Evolutionary conservation across 2,329 filamentous ascomycete species (phyloP).

Genomic region (Xylariaceae sp.): DNA sequence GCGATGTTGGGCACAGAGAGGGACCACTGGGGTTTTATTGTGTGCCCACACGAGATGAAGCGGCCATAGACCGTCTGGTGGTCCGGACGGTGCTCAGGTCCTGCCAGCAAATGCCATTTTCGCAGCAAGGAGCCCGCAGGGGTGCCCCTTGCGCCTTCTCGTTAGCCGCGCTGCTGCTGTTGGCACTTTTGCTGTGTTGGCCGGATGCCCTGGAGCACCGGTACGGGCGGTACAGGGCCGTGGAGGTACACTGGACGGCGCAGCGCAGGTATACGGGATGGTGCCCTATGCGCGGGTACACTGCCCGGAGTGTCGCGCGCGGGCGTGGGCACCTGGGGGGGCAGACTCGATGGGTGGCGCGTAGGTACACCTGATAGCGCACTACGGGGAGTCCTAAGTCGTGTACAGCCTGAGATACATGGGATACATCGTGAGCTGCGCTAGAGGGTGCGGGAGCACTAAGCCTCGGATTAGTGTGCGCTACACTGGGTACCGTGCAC

Average conservation of each 20-base stretch:
- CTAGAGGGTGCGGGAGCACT: neutral
- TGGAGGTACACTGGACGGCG: too few species aligned
- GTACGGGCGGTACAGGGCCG: too few species aligned
- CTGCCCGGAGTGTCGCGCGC: too few species aligned
- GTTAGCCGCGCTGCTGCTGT: slow-evolving; percentile 18
- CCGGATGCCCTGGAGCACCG: slow-evolving; percentile 12
- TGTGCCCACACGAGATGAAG: slow-evolving; percentile 27
- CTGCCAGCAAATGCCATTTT: slow-evolving; percentile 27
- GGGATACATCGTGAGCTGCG: too few species aligned
- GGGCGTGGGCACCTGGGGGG: too few species aligned
- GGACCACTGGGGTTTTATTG: slow-evolving; percentile 50
- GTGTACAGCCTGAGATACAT: too few species aligned
- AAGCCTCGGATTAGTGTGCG: slow-evolving; percentile 17
- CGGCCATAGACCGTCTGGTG: slow-evolving; percentile 16
- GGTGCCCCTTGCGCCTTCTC: slow-evolving; percentile 14
- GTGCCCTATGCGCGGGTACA: too few species aligned
- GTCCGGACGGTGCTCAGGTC: slow-evolving; percentile 23
- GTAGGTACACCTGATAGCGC: too few species aligned
- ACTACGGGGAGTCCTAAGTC: too few species aligned
- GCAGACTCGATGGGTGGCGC: too few species aligned
- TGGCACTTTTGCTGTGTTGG: slow-evolving; percentile 20
- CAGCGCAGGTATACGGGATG: too few species aligned
- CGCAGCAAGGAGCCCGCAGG: slow-evolving; percentile 24
- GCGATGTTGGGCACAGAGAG: slow-evolving; percentile 39
- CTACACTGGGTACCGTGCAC: neutral